These are phyloP conservation scores for Phytophthora quininea DNA, from an alignment of 352 stramenopile genomes.

Conservation along the genomic window DNA sequence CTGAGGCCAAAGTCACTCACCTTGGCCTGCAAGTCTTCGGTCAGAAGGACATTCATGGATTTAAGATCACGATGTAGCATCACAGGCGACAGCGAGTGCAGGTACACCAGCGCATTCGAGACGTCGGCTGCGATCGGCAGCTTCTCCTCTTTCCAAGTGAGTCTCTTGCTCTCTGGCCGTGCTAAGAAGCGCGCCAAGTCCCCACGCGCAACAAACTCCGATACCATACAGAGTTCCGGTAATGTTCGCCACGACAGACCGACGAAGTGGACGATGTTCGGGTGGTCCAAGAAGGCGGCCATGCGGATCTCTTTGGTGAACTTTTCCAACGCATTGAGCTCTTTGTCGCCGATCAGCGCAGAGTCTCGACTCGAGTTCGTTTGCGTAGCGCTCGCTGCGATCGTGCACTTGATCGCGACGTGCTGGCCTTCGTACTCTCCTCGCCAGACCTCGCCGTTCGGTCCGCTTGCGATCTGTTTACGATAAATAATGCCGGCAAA, in stretches of 20 bases:
- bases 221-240: constrained; percentile 53
- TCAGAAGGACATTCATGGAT: constrained; percentile 55
- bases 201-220: constrained; percentile 45
- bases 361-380: constrained; percentile 18
- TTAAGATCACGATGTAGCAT: constrained; percentile 57
- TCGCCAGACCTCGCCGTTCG: constrained; percentile 64
- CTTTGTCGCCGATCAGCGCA: constrained; percentile 29
- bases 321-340: constrained; percentile 35
- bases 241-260: constrained; percentile 54
- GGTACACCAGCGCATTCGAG: constrained; percentile 55
- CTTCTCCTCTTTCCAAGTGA: constrained; percentile 51
- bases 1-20: constrained; percentile 56
- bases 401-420: constrained; percentile 61
- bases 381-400: constrained; percentile 14
- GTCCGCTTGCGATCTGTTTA: constrained; percentile 33
- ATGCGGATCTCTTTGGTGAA: constrained; percentile 62
- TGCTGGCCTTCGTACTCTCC: constrained; percentile 51
- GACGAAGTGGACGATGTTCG: constrained; percentile 59
- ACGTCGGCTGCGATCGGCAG: constrained; percentile 46
- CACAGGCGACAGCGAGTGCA: constrained; percentile 53
- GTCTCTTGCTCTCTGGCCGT: constrained; percentile 32
- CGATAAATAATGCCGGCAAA: constrained; percentile 38
- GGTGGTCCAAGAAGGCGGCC: constrained; percentile 51
- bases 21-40: constrained; percentile 48
- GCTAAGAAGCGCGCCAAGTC: constrained; percentile 47